These are phyloP conservation scores for Phoenix roebelenii DNA, from an alignment of 176 grass and related monocot genomes.

Conservation along the genomic window DNA sequence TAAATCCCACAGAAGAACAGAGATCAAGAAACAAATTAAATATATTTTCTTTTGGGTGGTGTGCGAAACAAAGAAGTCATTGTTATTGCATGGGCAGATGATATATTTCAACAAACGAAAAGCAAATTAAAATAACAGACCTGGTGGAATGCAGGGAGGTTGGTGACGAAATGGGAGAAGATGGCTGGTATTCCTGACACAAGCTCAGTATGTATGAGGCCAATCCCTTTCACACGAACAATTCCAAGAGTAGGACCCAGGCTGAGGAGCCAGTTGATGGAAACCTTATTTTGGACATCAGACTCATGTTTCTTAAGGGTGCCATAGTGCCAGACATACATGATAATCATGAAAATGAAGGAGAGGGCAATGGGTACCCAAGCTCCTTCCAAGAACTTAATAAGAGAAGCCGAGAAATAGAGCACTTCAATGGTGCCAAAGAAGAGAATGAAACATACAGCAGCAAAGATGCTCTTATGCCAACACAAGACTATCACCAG, in stretches of 20 bases:
- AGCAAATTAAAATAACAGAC: slow-evolving; percentile 20
- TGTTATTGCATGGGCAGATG: too few species aligned
- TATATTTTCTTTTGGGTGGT: background rate
- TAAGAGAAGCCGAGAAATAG: slow-evolving; percentile 71
- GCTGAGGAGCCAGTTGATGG: slow-evolving; percentile 69
- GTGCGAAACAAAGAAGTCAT: too few species aligned
- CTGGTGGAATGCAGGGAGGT: slow-evolving; percentile 97
- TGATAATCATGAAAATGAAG: slow-evolving; percentile 63
- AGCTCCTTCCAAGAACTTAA: slow-evolving; percentile 84
- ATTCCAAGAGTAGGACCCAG: slow-evolving; percentile 81
- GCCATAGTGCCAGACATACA: slow-evolving; percentile 92
- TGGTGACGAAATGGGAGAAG: slow-evolving; percentile 94
- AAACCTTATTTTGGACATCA: slow-evolving; percentile 87
- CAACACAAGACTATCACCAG: slow-evolving; percentile 81
- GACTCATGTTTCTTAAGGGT: slow-evolving; percentile 70
- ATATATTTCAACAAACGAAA: background rate
- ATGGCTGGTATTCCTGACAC: slow-evolving; percentile 78
- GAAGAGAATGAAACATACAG: slow-evolving; percentile 51
- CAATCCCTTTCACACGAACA: slow-evolving; percentile 75
- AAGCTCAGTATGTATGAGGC: slow-evolving; percentile 80
- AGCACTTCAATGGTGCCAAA: slow-evolving; percentile 70
- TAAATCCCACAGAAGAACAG: background rate
- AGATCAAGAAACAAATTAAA: slow-evolving; percentile 1
- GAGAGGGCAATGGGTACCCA: slow-evolving; percentile 81
- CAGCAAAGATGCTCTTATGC: slow-evolving; percentile 60